A percentile compares a stretch with the other conserved stretches of the same genome.
Conservation (phyloP, 2,329 filamentous ascomycete species). For the Phaeosphaeria sp. region DNA sequence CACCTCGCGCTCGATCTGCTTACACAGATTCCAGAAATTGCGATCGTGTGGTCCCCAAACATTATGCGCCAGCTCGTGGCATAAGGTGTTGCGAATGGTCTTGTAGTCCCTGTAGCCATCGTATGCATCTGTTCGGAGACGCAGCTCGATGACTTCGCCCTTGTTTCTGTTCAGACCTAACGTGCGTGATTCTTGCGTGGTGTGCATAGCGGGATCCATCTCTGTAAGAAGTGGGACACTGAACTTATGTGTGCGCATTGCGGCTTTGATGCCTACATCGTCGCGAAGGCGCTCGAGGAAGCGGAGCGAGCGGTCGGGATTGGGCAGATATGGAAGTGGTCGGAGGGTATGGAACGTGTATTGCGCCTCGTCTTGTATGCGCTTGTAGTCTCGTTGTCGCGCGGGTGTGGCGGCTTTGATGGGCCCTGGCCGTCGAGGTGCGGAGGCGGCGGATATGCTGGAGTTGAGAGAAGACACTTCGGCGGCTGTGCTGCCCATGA, state of each 20-base stretch:
- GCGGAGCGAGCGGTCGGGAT: slow-evolving; percentile 71
- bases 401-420: slow-evolving; percentile 51
- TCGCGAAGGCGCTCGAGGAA: slow-evolving; percentile 79
- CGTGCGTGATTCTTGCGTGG: slow-evolving; percentile 80
- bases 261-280: slow-evolving; percentile 83
- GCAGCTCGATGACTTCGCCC: slow-evolving; percentile 88
- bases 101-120: slow-evolving; percentile 94
- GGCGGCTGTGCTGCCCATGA: slow-evolving; percentile 69
- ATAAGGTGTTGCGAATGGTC: slow-evolving; percentile 88
- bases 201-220: slow-evolving; percentile 90
- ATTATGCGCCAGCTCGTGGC: slow-evolving; percentile 94
- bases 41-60: slow-evolving; percentile 84
- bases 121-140: slow-evolving; percentile 90
- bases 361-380: slow-evolving; percentile 63
- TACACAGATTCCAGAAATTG: slow-evolving; percentile 88
- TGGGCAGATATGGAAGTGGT: slow-evolving; percentile 78
- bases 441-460: slow-evolving; percentile 47
- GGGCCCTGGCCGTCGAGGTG: slow-evolving; percentile 48
- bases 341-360: slow-evolving; percentile 85
- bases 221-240: slow-evolving; percentile 86
- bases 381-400: slow-evolving; percentile 55
- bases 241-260: slow-evolving; percentile 87
- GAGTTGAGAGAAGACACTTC: slow-evolving; percentile 64
- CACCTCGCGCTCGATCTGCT: slow-evolving; percentile 87
- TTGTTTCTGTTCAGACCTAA: slow-evolving; percentile 86